Evolutionary conservation across 768 basidiomycete species (phyloP), one percentile per base, ranked within the genome.

Genomic region (Psilocybe cubensis): DNA sequence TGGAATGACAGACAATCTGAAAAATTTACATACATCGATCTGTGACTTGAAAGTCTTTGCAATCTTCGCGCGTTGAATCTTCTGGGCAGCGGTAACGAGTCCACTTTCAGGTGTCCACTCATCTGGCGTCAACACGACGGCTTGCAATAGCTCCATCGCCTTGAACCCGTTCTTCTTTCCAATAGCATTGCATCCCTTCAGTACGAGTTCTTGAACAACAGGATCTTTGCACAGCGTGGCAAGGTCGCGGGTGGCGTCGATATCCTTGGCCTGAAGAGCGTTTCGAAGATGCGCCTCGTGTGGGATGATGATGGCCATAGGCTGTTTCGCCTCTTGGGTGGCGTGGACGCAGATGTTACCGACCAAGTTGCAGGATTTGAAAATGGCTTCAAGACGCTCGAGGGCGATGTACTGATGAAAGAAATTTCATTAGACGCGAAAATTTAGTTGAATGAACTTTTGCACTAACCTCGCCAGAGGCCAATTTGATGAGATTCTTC

Each of bases 71-170:
- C 74, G 64, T 62, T 75, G 74, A 52, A 75, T 73, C 66, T 75
- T 75, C 63, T 75, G 74, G 9, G 74, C 74, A 50, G 74, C 74
- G 3, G 94, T 96, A 45, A 95, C 85, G 35, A 96, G 79, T 35
- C 92, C 94, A 58, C 71, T 91, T 79, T 96, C 91, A 0, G 94
- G 92, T 5, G 93, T 95, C 94, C 94, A 96, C 74, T 95, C 93
- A 3, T 94, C 90, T 25, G 87, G 68, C 5, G 89, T 88, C 65
- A 96, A 72, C 18, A 96, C 81, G 24, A 94, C 88, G 21, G 79
- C 86, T 68, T 89, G 85, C 28, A 96, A 73, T 51, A 87, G 71
- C 75, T 96, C 94, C 75, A 89, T 83, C 42, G 79, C 66, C 76
- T 91, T 94, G 73, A 96, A 89, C 3, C 87, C 88, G 51, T 82